These are phyloP conservation scores for Quercus robur DNA, from an alignment of 306 rosid genomes.

Conservation along the genomic window DNA sequence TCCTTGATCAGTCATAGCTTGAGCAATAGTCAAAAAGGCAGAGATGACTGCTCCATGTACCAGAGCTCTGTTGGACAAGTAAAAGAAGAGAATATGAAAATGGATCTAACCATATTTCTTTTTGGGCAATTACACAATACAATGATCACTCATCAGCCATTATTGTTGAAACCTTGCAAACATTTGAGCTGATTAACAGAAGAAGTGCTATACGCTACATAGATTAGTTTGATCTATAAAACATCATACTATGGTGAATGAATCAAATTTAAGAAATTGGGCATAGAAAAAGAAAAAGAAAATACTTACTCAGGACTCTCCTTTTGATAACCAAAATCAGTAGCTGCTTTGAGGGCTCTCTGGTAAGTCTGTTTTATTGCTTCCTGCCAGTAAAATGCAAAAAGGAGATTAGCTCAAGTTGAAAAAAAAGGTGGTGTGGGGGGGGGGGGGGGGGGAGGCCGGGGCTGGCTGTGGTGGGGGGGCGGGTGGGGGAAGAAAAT, in stretches of 20 bases:
- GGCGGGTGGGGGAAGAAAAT: background rate
- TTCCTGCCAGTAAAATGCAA: slow-evolving; percentile 49
- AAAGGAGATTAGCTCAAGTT: slow-evolving; percentile 6
- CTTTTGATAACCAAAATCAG: slow-evolving; percentile 79
- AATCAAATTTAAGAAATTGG: background rate
- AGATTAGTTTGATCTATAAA: background rate
- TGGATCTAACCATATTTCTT: background rate
- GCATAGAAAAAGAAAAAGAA: slow-evolving; percentile 5
- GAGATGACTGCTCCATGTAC: slow-evolving; percentile 92
- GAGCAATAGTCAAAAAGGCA: slow-evolving; percentile 85
- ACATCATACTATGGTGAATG: background rate
- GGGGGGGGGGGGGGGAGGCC: no score
- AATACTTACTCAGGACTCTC: slow-evolving; percentile 88
- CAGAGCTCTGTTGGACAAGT: slow-evolving; percentile 60
- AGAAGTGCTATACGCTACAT: background rate
- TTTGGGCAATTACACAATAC: background rate
- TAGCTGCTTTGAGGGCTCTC: slow-evolving; percentile 84
- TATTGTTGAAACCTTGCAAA: background rate
- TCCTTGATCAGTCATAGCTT: slow-evolving; percentile 98
- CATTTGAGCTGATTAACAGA: background rate
- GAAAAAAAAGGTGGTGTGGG: no score
- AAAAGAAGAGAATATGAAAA: background rate
- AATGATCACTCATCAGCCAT: background rate
- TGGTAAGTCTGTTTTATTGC: slow-evolving; percentile 94
- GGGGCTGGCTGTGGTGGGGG: no score